These are phyloP conservation scores for Alternaria ventricosa DNA, from an alignment of 2,329 filamentous ascomycete species.

Conservation along the genomic window DNA sequence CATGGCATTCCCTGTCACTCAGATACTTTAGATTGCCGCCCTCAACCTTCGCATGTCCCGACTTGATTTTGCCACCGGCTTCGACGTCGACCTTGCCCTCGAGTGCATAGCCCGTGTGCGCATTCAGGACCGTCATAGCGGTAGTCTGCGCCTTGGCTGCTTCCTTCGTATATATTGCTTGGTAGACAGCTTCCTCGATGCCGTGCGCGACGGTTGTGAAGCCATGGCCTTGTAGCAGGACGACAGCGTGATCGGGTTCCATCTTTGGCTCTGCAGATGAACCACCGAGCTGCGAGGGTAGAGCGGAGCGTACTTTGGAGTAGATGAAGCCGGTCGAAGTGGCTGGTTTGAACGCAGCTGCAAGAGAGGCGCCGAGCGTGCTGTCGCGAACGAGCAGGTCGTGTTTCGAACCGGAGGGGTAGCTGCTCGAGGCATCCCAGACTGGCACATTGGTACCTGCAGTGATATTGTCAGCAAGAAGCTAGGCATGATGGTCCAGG, in stretches of 20 bases:
- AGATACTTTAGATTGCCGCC: slow-evolving; percentile 53
- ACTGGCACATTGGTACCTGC: slow-evolving; percentile 44
- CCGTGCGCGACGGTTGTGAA: slow-evolving; percentile 52
- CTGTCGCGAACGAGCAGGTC: slow-evolving; percentile 45
- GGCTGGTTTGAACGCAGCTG: slow-evolving; percentile 46
- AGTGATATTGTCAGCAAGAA: background rate
- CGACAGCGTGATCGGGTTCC: slow-evolving; percentile 45
- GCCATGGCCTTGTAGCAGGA: slow-evolving; percentile 55
- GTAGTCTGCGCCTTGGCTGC: slow-evolving; percentile 51
- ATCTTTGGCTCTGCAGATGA: slow-evolving; percentile 35
- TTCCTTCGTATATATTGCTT: slow-evolving; percentile 52
- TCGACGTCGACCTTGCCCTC: slow-evolving; percentile 50
- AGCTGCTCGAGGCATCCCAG: slow-evolving; percentile 43
- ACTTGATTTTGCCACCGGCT: slow-evolving; percentile 50
- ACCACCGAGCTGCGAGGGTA: slow-evolving; percentile 44
- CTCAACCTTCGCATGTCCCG: slow-evolving; percentile 49
- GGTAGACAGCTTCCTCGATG: slow-evolving; percentile 55
- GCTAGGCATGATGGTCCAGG: background rate
- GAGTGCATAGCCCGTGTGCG: slow-evolving; percentile 45
- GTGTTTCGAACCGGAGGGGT: slow-evolving; percentile 38
- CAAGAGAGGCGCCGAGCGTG: slow-evolving; percentile 44
- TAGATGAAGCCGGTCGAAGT: slow-evolving; percentile 49
- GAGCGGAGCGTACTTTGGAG: slow-evolving; percentile 46
- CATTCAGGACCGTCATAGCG: slow-evolving; percentile 44
- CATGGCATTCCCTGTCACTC: slow-evolving; percentile 51